Base-by-base conservation (phyloP, 805 yeast genomes). In the Ogataea trehalophila region DNA sequence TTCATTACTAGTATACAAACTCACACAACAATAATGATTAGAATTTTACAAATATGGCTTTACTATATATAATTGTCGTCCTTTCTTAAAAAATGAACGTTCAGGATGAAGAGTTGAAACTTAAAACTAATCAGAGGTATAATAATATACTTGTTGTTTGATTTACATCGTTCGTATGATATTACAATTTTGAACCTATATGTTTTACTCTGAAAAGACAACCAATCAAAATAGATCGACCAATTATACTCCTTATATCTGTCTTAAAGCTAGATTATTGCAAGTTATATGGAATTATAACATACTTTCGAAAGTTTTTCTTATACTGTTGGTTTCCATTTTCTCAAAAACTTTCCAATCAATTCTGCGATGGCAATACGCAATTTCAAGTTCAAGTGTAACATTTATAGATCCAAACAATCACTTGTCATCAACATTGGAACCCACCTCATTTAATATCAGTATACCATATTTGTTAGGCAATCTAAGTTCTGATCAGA, bases 211-310 rank as follows among this genome's bases (percentile, higher is more conserved):
- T 33, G 42, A 46, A 42, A 45, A 46, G 23, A 56, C 58, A 2
- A 53, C 60, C 5, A 53, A 56, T n/a, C 54, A 53, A 38, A 59
- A 59, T 45, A 37, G 63, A 43, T 43, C 59, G 2, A 46, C 51
- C 4, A 45, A 43, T 23, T 50, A 53, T 5, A 59, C 63, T 1
- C 52, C 60, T 2, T 60, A 60, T 37, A 51, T 58, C 16, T 57
- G 64, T 45, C 42, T 60, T 37, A 58, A 56, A 43, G 51, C 64
- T 7, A 51, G 61, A 41, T 53, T 56, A 57, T 8, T 54, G 6
- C 56, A 49, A 14, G 42, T 50, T 16, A 14, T 58, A 14, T 54
- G 52, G 55, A 53, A 49, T 39, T 11, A 26, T 9, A 26, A 50
- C 41, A 15, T 46, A 45, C 23, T 34, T 40, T 40, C 11, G 29